Conservation (phyloP, 2,329 filamentous ascomycete genomes). For the Zymoseptoria brevis region DNA sequence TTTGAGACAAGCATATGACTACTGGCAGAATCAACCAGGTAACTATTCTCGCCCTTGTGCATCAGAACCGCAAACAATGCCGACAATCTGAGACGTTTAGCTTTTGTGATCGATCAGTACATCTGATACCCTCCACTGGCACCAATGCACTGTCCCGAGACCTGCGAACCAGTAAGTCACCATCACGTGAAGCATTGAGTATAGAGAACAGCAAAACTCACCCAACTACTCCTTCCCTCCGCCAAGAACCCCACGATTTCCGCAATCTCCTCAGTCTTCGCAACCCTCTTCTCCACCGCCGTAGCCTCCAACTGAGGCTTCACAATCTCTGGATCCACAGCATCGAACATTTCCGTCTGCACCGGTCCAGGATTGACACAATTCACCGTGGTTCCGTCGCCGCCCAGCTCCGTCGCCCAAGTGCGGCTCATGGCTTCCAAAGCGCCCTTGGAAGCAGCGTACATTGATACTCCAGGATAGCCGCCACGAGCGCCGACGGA, state of each 20-base stretch:
- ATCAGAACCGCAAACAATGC: too few species aligned
- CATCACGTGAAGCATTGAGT: neutral
- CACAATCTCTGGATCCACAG: slow-evolving; percentile 44
- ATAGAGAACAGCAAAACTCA: slow-evolving; percentile 1
- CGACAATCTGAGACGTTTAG: too few species aligned
- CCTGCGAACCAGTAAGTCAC: slow-evolving; percentile 17
- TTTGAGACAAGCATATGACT: too few species aligned
- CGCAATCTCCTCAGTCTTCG: slow-evolving; percentile 47
- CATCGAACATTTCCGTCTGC: slow-evolving; percentile 49
- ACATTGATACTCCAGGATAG: slow-evolving; percentile 42
- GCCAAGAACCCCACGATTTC: slow-evolving; percentile 50
- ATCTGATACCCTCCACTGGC: slow-evolving; percentile 42
- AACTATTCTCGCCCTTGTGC: too few species aligned
- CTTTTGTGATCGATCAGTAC: slow-evolving; percentile 11
- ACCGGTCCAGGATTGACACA: slow-evolving; percentile 53
- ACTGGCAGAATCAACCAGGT: too few species aligned
- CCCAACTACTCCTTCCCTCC: slow-evolving; percentile 27
- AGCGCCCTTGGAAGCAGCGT: slow-evolving; percentile 52
- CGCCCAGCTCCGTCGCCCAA: slow-evolving; percentile 52
- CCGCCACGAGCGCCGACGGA: slow-evolving; percentile 46
- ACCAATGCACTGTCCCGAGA: slow-evolving; percentile 48
- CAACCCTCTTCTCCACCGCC: slow-evolving; percentile 45
- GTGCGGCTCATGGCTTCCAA: slow-evolving; percentile 52
- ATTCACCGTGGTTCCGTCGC: slow-evolving; percentile 53
- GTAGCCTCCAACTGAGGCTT: slow-evolving; percentile 45